Conservation (phyloP, 805 yeast species). For the Candida ortonii region DNA sequence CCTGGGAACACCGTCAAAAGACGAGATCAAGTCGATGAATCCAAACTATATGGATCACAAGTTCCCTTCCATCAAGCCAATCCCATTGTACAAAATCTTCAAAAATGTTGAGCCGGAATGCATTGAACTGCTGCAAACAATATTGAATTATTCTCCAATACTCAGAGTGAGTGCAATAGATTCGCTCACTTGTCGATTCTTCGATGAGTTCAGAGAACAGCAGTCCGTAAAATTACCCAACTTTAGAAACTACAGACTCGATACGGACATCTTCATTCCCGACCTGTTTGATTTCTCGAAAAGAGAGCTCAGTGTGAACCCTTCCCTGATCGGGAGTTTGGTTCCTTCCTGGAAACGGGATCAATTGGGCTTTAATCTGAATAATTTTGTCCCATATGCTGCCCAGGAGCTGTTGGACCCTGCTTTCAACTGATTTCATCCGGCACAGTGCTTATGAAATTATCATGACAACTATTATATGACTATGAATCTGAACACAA, state of each 20-base stretch:
- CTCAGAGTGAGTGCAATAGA: conserved; percentile 59
- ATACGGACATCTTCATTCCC: conserved; percentile 37
- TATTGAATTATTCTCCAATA: conserved; percentile 67
- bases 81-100: conserved; percentile 66
- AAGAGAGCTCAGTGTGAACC: conserved; percentile 48
- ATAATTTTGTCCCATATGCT: conserved; percentile 40
- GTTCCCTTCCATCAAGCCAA: conserved; percentile 82
- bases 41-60: conserved; percentile 97
- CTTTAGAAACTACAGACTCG: conserved; percentile 42
- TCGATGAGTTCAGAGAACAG: conserved; percentile 47
- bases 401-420: conserved; percentile 36
- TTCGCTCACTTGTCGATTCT: conserved; percentile 51
- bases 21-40: conserved; percentile 91
- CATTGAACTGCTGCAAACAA: conserved; percentile 51
- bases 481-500: too few relatives aligned
- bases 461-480: too few relatives aligned
- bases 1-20: conserved; percentile 91
- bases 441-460: too few relatives aligned
- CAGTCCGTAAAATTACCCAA: conserved; percentile 28
- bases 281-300: conserved; percentile 50
- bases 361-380: conserved; percentile 28
- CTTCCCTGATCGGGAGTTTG: conserved; percentile 37
- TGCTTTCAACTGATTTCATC: conserved; percentile 17
- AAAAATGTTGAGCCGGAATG: conserved; percentile 53
- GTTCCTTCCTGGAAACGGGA: conserved; percentile 41